Evolutionary conservation across 1,284 basidiomycete genomes (phyloP).

Genomic region (Sporisorium sorghi): DNA sequence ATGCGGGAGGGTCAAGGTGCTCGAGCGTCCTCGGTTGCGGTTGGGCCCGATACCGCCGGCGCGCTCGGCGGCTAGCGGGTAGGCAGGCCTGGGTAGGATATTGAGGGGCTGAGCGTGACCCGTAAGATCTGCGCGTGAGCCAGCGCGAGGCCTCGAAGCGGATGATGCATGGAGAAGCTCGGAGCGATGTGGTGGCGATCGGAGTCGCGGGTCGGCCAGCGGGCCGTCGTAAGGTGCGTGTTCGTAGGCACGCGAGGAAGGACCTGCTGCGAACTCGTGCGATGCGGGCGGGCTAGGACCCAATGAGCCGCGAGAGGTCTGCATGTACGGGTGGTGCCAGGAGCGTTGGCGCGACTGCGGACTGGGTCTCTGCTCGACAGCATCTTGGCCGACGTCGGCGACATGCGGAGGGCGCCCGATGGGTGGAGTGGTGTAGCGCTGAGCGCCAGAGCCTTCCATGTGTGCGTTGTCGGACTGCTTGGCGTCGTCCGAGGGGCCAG

Average conservation of each 20-base stretch:
- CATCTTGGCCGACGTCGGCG: conserved; percentile 8
- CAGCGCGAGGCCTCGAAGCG: conserved; percentile 14
- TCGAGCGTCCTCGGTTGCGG: conserved; percentile 48
- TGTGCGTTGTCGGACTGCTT: neutral
- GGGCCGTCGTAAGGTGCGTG: conserved; percentile 2
- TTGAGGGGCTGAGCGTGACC: conserved; percentile 28
- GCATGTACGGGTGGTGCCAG: conserved; percentile 51
- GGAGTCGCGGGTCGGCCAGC: conserved; percentile 5
- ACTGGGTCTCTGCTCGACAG: conserved; percentile 30
- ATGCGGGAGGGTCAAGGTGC: conserved; percentile 42
- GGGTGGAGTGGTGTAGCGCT: conserved; percentile 28
- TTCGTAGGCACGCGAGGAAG: conserved; percentile 21
- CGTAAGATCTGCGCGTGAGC: conserved; percentile 18
- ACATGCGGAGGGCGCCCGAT: conserved; percentile 7
- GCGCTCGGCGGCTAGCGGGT: conserved; percentile 23
- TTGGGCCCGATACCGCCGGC: conserved; percentile 35
- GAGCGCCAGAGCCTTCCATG: conserved; percentile 27
- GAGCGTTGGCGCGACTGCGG: conserved; percentile 42
- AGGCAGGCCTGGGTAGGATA: conserved; percentile 19
- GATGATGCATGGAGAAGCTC: conserved; percentile 20
- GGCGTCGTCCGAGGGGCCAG: neutral
- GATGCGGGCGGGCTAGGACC: conserved; percentile 24
- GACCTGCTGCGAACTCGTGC: conserved; percentile 14
- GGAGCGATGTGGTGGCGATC: conserved; percentile 23
- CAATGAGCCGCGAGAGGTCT: conserved; percentile 10